Conservation (phyloP, 2,329 filamentous ascomycete species). For the Dactylellina drechsleri region DNA sequence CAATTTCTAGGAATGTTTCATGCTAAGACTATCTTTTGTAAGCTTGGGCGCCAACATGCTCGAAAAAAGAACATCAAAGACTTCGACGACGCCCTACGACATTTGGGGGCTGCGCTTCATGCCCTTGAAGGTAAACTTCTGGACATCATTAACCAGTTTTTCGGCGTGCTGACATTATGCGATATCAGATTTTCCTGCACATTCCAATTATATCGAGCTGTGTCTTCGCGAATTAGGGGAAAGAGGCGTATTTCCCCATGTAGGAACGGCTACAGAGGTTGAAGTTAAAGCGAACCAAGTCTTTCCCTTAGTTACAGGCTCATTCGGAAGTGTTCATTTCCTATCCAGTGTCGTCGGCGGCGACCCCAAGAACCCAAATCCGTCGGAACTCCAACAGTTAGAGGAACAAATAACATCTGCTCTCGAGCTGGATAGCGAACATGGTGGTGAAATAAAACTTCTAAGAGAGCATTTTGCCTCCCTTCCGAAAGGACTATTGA, state of each 20-base stretch:
- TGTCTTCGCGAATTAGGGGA: slow-evolving; percentile 88
- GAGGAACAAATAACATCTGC: slow-evolving; percentile 91
- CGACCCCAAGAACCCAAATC: slow-evolving; percentile 86
- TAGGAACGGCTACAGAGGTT: slow-evolving; percentile 77
- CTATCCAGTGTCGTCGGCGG: slow-evolving; percentile 76
- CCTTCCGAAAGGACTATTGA: slow-evolving; percentile 81
- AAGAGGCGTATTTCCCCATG: slow-evolving; percentile 83
- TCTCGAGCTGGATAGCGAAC: slow-evolving; percentile 78
- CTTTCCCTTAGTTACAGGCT: slow-evolving; percentile 84
- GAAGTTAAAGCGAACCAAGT: slow-evolving; percentile 75
- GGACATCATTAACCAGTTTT: too few relatives aligned
- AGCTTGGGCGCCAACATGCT: slow-evolving; percentile 80
- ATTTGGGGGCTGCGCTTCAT: slow-evolving; percentile 88
- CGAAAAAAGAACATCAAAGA: slow-evolving; percentile 75
- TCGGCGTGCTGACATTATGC: background rate
- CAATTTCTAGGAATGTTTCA: background rate
- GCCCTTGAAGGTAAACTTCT: slow-evolving; percentile 75
- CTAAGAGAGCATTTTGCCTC: slow-evolving; percentile 82
- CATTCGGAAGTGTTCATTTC: slow-evolving; percentile 83
- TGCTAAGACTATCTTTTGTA: slow-evolving; percentile 62
- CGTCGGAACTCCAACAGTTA: slow-evolving; percentile 87
- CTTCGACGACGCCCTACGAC: slow-evolving; percentile 84
- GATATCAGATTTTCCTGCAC: slow-evolving; percentile 79
- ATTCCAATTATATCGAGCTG: slow-evolving; percentile 92
- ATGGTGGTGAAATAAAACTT: slow-evolving; percentile 85